Base-by-base conservation (phyloP, 2,329 filamentous ascomycete genomes). In the Amesomyces nigricolor region DNA sequence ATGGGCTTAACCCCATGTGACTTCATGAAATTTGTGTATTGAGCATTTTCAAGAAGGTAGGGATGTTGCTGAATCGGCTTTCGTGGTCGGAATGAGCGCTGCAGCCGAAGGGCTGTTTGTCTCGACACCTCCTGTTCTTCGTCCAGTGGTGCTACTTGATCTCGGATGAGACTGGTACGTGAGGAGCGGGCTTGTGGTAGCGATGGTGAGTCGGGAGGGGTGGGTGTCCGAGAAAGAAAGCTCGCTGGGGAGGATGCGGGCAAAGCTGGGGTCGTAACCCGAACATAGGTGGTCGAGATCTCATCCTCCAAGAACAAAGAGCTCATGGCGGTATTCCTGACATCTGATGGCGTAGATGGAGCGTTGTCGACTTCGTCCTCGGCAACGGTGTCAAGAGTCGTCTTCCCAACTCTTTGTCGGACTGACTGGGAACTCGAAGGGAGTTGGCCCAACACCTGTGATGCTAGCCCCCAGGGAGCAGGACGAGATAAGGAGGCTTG, bases 21-120 rank as follows among this genome's bases (percentile, higher is more conserved):
- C 62, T 77, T 79, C 61, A 82, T 75, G 17, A 74, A 67, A 3
- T 69, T 78, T 53, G 75, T 77, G 64, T 82, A 83, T 29, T 77
- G 74, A 0, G 74, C 79, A 63, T 75, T 78, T 59, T 84, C 81
- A 4, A 83, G 68, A 5, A 78, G 67, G 59, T 83, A 84, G 3
- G 81, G 81, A 44, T 82, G 79, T 62, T 83, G 73, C 63, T 84
- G 81, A 6, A 83, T 83, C 1, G 80, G 80, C 58, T 83, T 84
- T 17, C 81, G 75, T 1, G 79, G 79, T 6, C 81, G 74, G n/a
- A 84, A 68, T 4, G 77, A 80, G 35, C 80, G 74, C 58, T 75
- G 72, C 45, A 72, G 67, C 11, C 68, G 70, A 29, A 71, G 57
- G 13, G 65, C 63, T 5, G 67, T 57, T 49, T 63, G 63, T 14